Base-by-base conservation (phyloP, 805 yeast genomes). In the Candida cerambycidarum region DNA sequence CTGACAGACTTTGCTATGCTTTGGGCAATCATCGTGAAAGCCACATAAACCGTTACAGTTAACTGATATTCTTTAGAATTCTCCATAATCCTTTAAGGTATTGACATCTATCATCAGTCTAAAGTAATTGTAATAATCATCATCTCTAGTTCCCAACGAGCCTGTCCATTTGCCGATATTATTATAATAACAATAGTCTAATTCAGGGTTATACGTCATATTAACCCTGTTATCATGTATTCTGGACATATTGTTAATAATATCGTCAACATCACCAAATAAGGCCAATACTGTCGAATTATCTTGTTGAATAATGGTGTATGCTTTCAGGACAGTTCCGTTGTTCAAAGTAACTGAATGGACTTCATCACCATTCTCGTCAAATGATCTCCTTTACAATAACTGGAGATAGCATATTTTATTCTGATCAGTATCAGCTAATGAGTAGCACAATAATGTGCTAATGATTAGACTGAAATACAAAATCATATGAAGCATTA, bases 281-380 rank as follows among this genome's bases (percentile, higher is more conserved):
- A 25, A 25, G 5, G 29, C 12, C 11, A 25, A 25, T 11, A n/a
- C 12, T 4, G 29, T 25, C 12, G 29, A 25, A n/a, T 25, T 25
- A 5, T 25, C 29, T 25, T 25, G 29, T 12, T 25, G 12, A 25
- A 25, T 25, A 12, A 25, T 6, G 13, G 29, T 25, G 13, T 25
- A 25, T 25, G 29, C 29, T 25, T 25, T 7, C 29, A 5, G 18
- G 48, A 13, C 29, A 35, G n/a, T 14, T 13, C 18, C 16, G 13
- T 30, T 13, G 32, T 30, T 16, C 8, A 30, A 17, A 30, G 32
- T 14, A 11, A 30, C 32, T 14, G 18, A 30, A 16, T 16, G 11
- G 18, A 30, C 32, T 30, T 30, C 18, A 30, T 30, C 29, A n/a
- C 29, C 29, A 25, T 25, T 25, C 29, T 25, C 11, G 29, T 25